A percentile compares a stretch with the other conserved stretches of the same genome.
Conservation (phyloP, 2,329 filamentous ascomycete species). For the Parastagonospora avenae region DNA sequence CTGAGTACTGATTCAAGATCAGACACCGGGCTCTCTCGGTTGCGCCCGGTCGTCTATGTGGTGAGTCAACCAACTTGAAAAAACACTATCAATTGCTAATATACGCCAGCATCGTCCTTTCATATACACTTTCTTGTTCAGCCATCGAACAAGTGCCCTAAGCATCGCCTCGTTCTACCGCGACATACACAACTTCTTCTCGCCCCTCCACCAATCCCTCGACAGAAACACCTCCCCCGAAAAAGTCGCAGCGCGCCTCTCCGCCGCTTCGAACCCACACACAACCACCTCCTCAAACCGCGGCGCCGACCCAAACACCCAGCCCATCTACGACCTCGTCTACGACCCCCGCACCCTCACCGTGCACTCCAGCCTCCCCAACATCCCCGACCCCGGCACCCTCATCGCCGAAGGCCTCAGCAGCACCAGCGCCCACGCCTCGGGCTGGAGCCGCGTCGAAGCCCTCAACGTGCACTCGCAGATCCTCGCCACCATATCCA, state of each 20-base stretch:
- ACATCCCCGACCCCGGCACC: slow-evolving; percentile 62
- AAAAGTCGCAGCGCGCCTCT: slow-evolving; percentile 51
- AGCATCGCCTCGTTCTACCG: slow-evolving; percentile 52
- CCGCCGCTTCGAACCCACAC: slow-evolving; percentile 41
- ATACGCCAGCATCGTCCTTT: slow-evolving; percentile 65
- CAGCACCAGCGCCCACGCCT: slow-evolving; percentile 7
- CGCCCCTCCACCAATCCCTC: slow-evolving; percentile 53
- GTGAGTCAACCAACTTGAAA: slow-evolving; percentile 36
- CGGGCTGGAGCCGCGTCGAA: slow-evolving; percentile 60
- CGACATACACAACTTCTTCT: slow-evolving; percentile 59
- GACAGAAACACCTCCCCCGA: slow-evolving; percentile 49
- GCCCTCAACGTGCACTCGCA: slow-evolving; percentile 66
- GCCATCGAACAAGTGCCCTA: slow-evolving; percentile 62
- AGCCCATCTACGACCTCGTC: slow-evolving; percentile 64
- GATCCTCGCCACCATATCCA: slow-evolving; percentile 61
- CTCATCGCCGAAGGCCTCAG: slow-evolving; percentile 46
- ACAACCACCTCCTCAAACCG: slow-evolving; percentile 43
- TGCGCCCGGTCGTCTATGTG: slow-evolving; percentile 75
- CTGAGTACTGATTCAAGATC: slow-evolving; percentile 11
- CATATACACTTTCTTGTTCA: slow-evolving; percentile 77
- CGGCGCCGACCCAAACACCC: slow-evolving; percentile 35
- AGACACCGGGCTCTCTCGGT: slow-evolving; percentile 31
- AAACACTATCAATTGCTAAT: slow-evolving; percentile 1
- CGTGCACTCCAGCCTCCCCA: slow-evolving; percentile 66
- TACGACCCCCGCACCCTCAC: slow-evolving; percentile 64